Conservation (phyloP, 352 stramenopile genomes). For the Phytopythium litorale region DNA sequence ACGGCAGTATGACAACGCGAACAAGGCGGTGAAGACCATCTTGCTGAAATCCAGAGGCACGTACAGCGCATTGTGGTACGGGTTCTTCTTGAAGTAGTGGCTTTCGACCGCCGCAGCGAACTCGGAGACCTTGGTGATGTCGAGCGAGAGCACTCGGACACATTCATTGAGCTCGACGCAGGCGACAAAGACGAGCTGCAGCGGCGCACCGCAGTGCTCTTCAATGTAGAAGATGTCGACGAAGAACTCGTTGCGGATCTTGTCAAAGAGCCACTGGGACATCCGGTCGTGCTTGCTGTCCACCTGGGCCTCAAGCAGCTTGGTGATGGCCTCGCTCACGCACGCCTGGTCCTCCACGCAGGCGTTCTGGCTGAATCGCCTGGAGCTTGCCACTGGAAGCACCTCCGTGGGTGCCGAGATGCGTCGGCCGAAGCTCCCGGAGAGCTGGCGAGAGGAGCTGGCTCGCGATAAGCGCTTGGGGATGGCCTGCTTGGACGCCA, state of each 20-base stretch:
- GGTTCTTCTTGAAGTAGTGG: conserved; percentile 60
- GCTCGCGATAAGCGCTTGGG: neutral
- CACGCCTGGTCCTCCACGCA: conserved; percentile 8
- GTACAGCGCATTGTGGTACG: conserved; percentile 72
- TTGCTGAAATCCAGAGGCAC: conserved; percentile 2
- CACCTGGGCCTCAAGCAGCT: conserved; percentile 14
- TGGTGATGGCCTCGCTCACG: conserved; percentile 19
- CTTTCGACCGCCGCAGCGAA: conserved; percentile 56
- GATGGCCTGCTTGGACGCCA: conserved; percentile 39
- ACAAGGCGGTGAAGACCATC: neutral
- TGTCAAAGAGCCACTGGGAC: conserved; percentile 45
- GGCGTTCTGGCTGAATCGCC: conserved; percentile 30
- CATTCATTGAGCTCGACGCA: conserved; percentile 56
- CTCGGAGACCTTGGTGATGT: conserved; percentile 35
- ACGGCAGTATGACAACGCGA: neutral
- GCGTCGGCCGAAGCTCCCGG: neutral
- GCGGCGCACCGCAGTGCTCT: conserved; percentile 30
- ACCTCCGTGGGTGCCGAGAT: conserved; percentile 16
- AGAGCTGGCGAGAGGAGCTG: conserved; percentile 5
- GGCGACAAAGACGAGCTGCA: conserved; percentile 52
- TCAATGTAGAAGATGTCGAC: conserved; percentile 67
- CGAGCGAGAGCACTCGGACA: conserved; percentile 32
- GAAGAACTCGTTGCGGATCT: conserved; percentile 53
- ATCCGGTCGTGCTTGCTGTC: conserved; percentile 26
- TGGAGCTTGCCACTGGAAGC: conserved; percentile 30